These are phyloP conservation scores for Phytophthora sansomeana DNA, from an alignment of 352 stramenopile genomes.

Conservation along the genomic window DNA sequence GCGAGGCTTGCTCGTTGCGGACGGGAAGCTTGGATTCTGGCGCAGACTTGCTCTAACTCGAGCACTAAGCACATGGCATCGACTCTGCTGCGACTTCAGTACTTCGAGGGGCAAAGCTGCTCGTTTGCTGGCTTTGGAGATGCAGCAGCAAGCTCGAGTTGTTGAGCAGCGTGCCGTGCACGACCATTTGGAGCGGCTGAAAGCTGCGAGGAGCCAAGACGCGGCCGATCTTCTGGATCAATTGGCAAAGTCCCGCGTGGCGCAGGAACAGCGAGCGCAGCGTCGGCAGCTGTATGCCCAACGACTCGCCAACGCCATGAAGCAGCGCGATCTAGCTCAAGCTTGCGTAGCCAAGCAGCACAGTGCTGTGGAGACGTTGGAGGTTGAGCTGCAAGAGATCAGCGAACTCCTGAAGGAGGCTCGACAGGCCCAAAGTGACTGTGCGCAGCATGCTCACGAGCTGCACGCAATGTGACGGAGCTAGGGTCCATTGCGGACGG, in stretches of 20 bases:
- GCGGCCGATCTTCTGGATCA: slow-evolving; percentile 26
- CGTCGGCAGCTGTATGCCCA: slow-evolving; percentile 37
- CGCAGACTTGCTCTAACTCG: slow-evolving; percentile 11
- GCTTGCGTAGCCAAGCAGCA: slow-evolving; percentile 52
- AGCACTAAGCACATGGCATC: slow-evolving; percentile 21
- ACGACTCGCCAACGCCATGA: slow-evolving; percentile 22
- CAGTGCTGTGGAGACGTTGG: slow-evolving; percentile 44
- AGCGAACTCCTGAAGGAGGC: slow-evolving; percentile 42
- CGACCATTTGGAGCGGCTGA: slow-evolving; percentile 18
- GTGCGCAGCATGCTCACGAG: slow-evolving; percentile 30
- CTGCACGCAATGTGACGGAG: slow-evolving; percentile 33
- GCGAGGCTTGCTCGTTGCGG: slow-evolving; percentile 31
- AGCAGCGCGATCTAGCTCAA: slow-evolving; percentile 41
- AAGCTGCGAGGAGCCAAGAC: slow-evolving; percentile 20
- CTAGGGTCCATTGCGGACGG: slow-evolving; percentile 3
- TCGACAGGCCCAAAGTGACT: slow-evolving; percentile 47
- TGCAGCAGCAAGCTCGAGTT: slow-evolving; percentile 43
- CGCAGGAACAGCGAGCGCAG: slow-evolving; percentile 16
- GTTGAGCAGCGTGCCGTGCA: slow-evolving; percentile 31
- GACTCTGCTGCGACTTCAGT: slow-evolving; percentile 16
- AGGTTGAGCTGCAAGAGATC: slow-evolving; percentile 47
- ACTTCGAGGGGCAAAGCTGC: slow-evolving; percentile 9
- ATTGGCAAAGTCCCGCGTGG: slow-evolving; percentile 25
- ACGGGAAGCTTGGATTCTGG: slow-evolving; percentile 36
- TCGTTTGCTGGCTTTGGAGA: slow-evolving; percentile 25